A percentile compares a stretch with the other conserved stretches of the same genome.
Evolutionary conservation across 2,329 filamentous ascomycete species (phyloP).

Genomic region (Sporothrix pallida): DNA sequence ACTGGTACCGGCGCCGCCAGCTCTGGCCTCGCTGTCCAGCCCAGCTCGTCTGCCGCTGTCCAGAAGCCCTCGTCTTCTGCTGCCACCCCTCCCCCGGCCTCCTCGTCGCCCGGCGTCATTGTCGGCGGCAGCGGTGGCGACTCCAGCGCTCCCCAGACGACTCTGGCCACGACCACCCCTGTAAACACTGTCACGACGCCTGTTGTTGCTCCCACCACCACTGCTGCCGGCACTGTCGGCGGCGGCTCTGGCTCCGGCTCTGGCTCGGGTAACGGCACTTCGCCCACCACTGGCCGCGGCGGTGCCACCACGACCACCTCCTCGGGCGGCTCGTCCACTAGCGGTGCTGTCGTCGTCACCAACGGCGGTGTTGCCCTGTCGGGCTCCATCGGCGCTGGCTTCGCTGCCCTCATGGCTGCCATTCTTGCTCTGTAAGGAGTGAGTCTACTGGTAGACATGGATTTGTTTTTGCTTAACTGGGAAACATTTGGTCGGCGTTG

Average conservation of each 20-base stretch:
- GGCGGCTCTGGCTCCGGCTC: constrained; percentile 27
- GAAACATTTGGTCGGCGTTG: constrained; percentile 19
- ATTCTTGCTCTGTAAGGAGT: constrained; percentile 44
- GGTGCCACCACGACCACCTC: constrained; percentile 36
- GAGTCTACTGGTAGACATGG: neutral
- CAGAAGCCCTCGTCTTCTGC: neutral
- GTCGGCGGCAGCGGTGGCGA: neutral
- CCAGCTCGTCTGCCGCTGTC: neutral
- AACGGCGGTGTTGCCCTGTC: constrained; percentile 38
- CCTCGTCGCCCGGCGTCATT: neutral
- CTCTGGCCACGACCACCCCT: constrained; percentile 16
- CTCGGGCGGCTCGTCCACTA: constrained; percentile 39
- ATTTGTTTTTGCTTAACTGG: constrained; percentile 20
- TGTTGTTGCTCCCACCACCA: neutral
- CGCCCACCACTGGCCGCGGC: constrained; percentile 39
- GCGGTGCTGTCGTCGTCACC: constrained; percentile 41
- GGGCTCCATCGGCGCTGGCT: constrained; percentile 43
- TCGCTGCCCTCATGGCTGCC: constrained; percentile 43
- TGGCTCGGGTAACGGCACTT: constrained; percentile 41
- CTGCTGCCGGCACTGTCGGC: constrained; percentile 2
- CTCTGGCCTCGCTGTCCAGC: constrained; percentile 11
- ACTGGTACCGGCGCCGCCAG: constrained; percentile 15
- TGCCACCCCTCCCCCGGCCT: neutral
- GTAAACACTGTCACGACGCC: constrained; percentile 5
- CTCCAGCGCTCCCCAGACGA: neutral